Evolutionary conservation across 2,329 filamentous ascomycete species (phyloP), one percentile per base, ranked within the genome.

Genomic region (Huntiella decipiens): DNA sequence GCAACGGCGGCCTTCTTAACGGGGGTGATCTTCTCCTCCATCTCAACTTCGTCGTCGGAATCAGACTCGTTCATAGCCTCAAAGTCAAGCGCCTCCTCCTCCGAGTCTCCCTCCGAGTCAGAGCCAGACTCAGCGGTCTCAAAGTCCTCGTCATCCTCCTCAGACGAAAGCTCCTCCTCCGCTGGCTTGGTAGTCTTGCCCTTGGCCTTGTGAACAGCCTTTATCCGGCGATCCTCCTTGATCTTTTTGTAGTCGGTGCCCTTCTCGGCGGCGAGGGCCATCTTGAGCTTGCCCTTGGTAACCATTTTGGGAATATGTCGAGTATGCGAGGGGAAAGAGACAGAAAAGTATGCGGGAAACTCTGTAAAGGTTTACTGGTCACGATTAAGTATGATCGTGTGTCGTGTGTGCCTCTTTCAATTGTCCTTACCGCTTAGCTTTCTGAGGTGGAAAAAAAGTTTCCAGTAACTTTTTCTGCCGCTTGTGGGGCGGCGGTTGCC

Each of bases 41-140:
- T 77, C 60, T 88, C 82, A 45, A 84, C 70, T 52, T 80, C 78
- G 82, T 79, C 17, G 54, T 91, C 79, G 35, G 68, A 71, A 51
- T 77, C 73, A 58, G 71, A 74, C 53, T 78, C 73, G 57, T 79
- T 68, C 53, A 79, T 62, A 41, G 63, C 71, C 10, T 67, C 66
- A 49, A 71, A 61, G 53, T 77, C 68, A 53, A 72, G 53, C 4
- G 51, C 54, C 10, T 56, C 54, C 13, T 54, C 51, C 11, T 53
- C 51, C 31, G 54, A 45, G 5, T 59, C 53, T 13, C 54, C 52
- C 7, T 55, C 55, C 42, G 56, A 55, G 6, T 58, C 55, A 41
- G 63, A 58, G 1, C 57, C 54, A 12, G 55, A 52, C 5, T 55
- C 54, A 39, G 56, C 54, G 8, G 59, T 55, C 39, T 63, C 58